Conservation (phyloP, 176 grass and related monocot genomes). For the Saccharum officinarum region DNA sequence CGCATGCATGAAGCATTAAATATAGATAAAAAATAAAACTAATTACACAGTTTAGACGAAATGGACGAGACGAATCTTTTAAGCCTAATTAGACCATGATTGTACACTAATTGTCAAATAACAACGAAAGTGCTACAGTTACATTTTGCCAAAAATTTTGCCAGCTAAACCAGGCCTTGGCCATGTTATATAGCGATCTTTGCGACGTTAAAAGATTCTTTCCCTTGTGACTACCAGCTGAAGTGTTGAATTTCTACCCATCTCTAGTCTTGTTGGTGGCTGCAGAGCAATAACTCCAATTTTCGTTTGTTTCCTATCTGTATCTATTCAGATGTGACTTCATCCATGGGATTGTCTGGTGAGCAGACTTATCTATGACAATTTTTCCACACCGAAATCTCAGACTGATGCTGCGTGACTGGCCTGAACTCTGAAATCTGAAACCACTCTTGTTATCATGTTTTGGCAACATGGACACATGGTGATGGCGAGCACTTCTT, state of each 20-base stretch:
- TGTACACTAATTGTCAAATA: no score
- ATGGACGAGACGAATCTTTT: no score
- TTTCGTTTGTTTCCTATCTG: not conserved
- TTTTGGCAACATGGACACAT: not conserved
- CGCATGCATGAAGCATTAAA: no score
- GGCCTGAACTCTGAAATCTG: not conserved
- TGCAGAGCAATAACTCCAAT: not conserved
- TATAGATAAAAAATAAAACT: no score
- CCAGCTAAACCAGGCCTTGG: no score
- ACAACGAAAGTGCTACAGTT: no score
- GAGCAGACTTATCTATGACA: not conserved
- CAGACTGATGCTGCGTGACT: not conserved
- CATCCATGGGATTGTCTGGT: not conserved
- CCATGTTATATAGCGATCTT: not conserved
- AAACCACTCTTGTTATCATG: not conserved
- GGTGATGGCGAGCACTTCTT: not conserved
- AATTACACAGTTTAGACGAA: no score
- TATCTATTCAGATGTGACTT: not conserved
- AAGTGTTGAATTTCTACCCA: not conserved
- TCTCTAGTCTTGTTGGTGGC: not conserved
- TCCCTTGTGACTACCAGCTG: not conserved
- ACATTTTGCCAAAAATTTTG: no score
- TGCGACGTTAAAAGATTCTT: not conserved
- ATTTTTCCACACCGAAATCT: not conserved
- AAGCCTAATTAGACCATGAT: no score